These are phyloP conservation scores for Helichrysum umbraculigerum DNA, from an alignment of 129 eudicot genomes.

Conservation along the genomic window DNA sequence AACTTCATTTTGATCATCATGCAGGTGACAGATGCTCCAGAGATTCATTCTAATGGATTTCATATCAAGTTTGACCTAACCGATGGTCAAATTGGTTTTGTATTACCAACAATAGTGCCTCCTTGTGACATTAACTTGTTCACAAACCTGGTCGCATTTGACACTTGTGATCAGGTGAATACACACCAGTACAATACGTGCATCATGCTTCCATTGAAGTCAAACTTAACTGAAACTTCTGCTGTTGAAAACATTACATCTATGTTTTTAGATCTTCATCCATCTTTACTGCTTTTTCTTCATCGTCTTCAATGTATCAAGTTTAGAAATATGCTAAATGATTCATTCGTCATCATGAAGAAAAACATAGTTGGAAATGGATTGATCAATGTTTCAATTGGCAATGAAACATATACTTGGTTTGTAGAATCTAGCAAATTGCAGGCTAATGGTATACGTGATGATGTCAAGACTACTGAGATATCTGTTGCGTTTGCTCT, in stretches of 20 bases:
- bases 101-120: conserved; percentile 80
- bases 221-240: conserved; percentile 44
- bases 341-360: conserved; percentile 63
- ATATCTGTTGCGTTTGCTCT: conserved; percentile 83
- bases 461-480: conserved; percentile 68
- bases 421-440: conserved; percentile 30
- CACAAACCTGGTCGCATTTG: conserved; percentile 41
- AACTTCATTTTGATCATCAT: conserved; percentile 18
- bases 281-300: conserved; percentile 84
- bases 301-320: conserved; percentile 86
- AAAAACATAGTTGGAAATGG: conserved; percentile 71
- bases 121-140: conserved; percentile 63
- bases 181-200: conserved; percentile 68
- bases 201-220: conserved; percentile 81
- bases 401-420: conserved; percentile 73
- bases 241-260: conserved; percentile 52
- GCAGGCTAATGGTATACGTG: conserved; percentile 50
- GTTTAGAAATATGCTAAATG: conserved; percentile 54
- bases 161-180: conserved; percentile 36
- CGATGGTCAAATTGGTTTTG: conserved; percentile 92
- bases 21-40: conserved; percentile 96
- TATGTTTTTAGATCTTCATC: conserved; percentile 94
- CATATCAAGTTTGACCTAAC: conserved; percentile 90
- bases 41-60: conserved; percentile 93
- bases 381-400: conserved; percentile 57